Base-by-base conservation (phyloP, 768 basidiomycete species). In the Termitomyces sp. region DNA sequence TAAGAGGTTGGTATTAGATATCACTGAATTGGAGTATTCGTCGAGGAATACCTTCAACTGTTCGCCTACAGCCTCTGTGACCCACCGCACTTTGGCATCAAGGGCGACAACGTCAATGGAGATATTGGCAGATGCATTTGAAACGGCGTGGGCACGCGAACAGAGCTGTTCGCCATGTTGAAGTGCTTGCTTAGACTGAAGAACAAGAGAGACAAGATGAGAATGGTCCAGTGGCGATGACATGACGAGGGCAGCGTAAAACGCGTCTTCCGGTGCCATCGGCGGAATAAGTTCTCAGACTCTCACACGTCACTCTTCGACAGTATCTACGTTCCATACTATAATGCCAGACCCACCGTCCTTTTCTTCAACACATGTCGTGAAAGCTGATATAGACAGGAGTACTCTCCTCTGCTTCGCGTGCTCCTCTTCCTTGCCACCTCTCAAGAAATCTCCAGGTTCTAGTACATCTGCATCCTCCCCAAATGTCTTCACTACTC, bases 121-220 rank as follows among this genome's bases (percentile, higher is more conserved):
- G 42, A 79, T 78, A 63, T 86, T 84, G 0, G 90, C 84, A 3
- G 92, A 91, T 46, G 80, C 75, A 64, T 84, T 84, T n/a, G 89
- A 84, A 22, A 87, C 74, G 1, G 72, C 67, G 67, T 89, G 85
- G 2, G 92, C 90, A 39, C 78, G 80, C 1, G 83, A 83, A 68
- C 92, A 94, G 6, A 94, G 80, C 54, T 87, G 82, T 75, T 92
- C 82, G 1, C 91, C 92, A 42, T 88, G 84, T 63, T 91, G 86
- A 3, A 94, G 81, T 0, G 90, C 92, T 67, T 90, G 90, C 79
- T 92, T 90, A 2, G 92, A 92, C 67, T 91, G 88, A 1, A 89
- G 76, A 12, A 91, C 89, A 11, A 94, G 84, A 24, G 89, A 85
- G 38, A 90, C 82, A 22, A 93, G 84, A 62, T 89, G 84, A 4